Evolutionary conservation across 495 filamentous ascomycete genomes (phyloP).

Genomic region (Ascobolus immersus): DNA sequence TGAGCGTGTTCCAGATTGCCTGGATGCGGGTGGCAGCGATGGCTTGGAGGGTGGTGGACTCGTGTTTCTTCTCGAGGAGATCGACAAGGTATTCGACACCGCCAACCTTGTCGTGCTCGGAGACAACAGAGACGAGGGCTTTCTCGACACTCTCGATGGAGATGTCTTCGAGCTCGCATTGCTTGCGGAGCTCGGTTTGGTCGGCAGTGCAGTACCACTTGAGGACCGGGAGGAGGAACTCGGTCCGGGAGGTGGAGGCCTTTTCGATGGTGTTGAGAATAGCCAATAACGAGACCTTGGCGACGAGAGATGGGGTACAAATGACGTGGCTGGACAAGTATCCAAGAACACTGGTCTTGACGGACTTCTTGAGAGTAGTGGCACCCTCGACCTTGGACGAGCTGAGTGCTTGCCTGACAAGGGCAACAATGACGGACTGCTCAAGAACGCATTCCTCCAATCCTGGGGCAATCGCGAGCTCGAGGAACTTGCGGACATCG

Average conservation of each 20-base stretch:
- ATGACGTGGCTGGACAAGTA: conserved; percentile 52
- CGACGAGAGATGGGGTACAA: conserved; percentile 34
- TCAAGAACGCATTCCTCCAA: conserved; percentile 70
- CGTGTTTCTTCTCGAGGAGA: conserved; percentile 25
- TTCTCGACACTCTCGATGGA: no score
- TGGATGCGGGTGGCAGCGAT: conserved; percentile 33
- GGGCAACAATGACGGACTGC: conserved; percentile 31
- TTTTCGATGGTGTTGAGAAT: conserved; percentile 46
- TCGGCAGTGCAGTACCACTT: conserved; percentile 26
- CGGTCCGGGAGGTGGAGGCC: conserved; percentile 38
- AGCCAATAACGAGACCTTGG: conserved; percentile 43
- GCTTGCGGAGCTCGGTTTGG: conserved; percentile 17
- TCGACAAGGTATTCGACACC: conserved; percentile 34
- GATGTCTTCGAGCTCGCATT: no score
- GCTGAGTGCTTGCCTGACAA: conserved; percentile 28
- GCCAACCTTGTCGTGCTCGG: conserved; percentile 34
- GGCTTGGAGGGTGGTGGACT: conserved; percentile 23
- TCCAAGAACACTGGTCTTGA: conserved; percentile 37
- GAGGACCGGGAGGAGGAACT: conserved; percentile 43
- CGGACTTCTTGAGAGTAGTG: conserved; percentile 41
- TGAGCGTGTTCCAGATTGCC: conserved; percentile 44
- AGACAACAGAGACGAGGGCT: conserved; percentile 32
- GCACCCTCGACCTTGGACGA: conserved; percentile 23
- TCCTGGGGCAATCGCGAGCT: conserved; percentile 32
- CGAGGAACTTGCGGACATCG: conserved; percentile 32